These are phyloP conservation scores for Lichtheimia ornata DNA, from an alignment of 371 early-diverging fungal species.

Conservation along the genomic window DNA sequence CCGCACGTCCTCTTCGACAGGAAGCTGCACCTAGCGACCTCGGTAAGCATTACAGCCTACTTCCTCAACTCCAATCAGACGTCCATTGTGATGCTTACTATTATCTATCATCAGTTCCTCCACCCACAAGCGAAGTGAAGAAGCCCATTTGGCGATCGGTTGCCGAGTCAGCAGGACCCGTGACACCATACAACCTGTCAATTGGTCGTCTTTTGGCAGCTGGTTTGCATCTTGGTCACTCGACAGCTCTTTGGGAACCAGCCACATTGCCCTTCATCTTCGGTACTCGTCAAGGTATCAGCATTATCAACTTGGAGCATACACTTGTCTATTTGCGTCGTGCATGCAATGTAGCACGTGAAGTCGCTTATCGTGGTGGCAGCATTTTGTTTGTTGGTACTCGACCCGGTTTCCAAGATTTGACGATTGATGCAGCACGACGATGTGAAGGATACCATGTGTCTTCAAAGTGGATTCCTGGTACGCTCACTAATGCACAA, in stretches of 20 bases:
- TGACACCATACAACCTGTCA: conserved; percentile 41
- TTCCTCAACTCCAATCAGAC: too few species aligned
- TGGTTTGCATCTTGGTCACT: conserved; percentile 92
- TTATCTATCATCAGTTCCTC: not conserved
- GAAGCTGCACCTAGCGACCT: not conserved
- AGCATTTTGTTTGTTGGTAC: conserved; percentile 91
- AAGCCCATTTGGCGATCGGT: conserved; percentile 36
- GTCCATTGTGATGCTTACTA: too few species aligned
- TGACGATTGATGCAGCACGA: conserved; percentile 83
- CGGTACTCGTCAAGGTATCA: conserved; percentile 90
- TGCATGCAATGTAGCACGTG: conserved; percentile 75
- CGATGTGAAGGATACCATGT: conserved; percentile 80
- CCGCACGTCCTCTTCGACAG: not conserved
- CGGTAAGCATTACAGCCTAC: too few species aligned
- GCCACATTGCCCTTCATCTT: conserved; percentile 85
- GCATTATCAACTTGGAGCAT: conserved; percentile 94
- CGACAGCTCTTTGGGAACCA: conserved; percentile 77
- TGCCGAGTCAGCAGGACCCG: conserved; percentile 9
- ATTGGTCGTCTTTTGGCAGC: conserved; percentile 77
- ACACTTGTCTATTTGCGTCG: conserved; percentile 88
- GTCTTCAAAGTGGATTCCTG: conserved; percentile 83
- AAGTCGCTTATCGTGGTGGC: conserved; percentile 81
- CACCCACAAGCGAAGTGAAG: conserved; percentile 18
- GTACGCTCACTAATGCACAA: conserved; percentile 84
- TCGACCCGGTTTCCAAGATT: conserved; percentile 63